Evolutionary conservation across 345 rosid species (phyloP), one percentile per base, ranked within the genome.

Genomic region (Euclidium syriacum): DNA sequence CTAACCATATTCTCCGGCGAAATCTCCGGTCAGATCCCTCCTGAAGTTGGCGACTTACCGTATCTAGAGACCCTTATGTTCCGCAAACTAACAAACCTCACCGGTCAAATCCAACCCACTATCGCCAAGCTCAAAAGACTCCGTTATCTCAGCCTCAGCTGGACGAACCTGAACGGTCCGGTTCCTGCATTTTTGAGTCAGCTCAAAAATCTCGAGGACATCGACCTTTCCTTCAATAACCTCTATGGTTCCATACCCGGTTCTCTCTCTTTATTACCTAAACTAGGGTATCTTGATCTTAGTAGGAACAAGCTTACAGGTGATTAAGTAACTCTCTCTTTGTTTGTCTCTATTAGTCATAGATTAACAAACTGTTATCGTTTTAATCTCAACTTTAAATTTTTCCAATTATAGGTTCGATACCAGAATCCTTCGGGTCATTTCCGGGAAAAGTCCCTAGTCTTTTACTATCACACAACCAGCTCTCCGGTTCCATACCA

Each of bases 401-500:
- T n/a, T 29, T n/a, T n/a, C n/a, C n/a, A n/a, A n/a, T n/a, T n/a
- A n/a, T 17, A 69, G 95, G 80, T 3, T 10, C 78, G 0, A 85
- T 87, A 59, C 97, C 92, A 0, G 76, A 77, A 3, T 83, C 92
- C 16, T 84, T 87, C 35, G 85, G 88, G 0, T 26, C 33, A 19
- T 80, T 87, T 46, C 43, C 15, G 10, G 77, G 71, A 16, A n/a
- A 23, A 10, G 47, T 22, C 7, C 80, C 84, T 2, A 52, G 16
- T 8, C 73, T 90, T n/a, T 53, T 23, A 69, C 73, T 87, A 54
- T 81, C 95, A 10, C 88, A 90, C 41, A 90, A 90, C 70, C 77
- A 77, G 30, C 84, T 87, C 51, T 69, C 95, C 0, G 90, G 92
- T 22, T 22, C 65, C 7, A 74, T 90, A 38, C 92, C 92, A 6